Base-by-base conservation (phyloP, 352 stramenopile species). In the Phytopythium helicoides region DNA sequence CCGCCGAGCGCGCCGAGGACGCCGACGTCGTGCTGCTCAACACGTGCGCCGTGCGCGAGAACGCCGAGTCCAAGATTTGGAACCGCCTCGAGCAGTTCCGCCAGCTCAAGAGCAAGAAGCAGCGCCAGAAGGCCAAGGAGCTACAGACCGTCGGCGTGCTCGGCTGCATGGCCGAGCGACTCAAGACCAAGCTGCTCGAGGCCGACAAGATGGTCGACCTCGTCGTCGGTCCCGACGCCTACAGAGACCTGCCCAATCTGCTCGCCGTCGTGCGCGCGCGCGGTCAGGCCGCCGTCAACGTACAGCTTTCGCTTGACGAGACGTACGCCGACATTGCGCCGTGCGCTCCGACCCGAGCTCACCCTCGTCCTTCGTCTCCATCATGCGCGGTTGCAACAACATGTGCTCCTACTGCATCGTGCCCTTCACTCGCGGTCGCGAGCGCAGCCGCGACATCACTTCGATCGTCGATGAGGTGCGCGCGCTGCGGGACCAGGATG, bases 361-460 rank as follows among this genome's bases (percentile, higher is more conserved):
- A 40, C 89, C 90, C 21, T 90, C 96, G 37, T 95, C 96, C 6
- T 99, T 98, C 69, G 89, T 99, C 14, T 98, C 89, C 12, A 98
- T 99, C 65, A 99, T 99, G 96, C 80, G 97, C 42, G 97, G 97
- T 54, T 99, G 97, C 75, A 99, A 99, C 72, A 99, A 99, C 71
- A 99, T 99, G 88, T 99, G 97, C 75, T 97, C 87, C 15, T 99
- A 99, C 79, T 99, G 98, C 76, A 98, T 99, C 51, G 98, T 99
- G 53, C 98, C 98, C 0, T 99, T 99, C 71, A 99, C 97, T 12
- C 80, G 97, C 34, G 98, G 98, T 2, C 80, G 97, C 49, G 97
- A 99, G 73, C 86, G 97, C 42, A 92, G 81, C 54, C 83, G 83
- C 21, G 81, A 92, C 36, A 81, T 99, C 18, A 54, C 71, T 16